Base-by-base conservation (phyloP, 257 asterid genomes). In the Nicotiana obtusifolia region DNA sequence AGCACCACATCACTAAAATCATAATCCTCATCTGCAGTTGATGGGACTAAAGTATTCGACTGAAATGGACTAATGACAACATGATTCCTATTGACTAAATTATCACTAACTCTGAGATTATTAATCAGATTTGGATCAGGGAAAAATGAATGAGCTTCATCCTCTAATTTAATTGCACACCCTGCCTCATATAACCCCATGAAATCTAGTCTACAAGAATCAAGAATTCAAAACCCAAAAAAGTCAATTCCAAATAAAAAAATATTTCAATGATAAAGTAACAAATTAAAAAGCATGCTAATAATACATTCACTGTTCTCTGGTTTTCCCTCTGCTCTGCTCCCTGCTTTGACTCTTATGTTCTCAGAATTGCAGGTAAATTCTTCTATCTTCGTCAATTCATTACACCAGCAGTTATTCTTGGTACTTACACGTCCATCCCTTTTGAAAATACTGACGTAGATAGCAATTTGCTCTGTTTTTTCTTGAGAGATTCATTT, bases 1-100 rank as follows among this genome's bases (percentile, higher is more conserved):
- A 93, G 76, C 3, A 87, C 87, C 7, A 83, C 87, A 83, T 90
- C 93, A 0, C 92, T 88, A 47, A 91, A 86, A 87, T 89, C 96
- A 20, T 88, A 87, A 78, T 89, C 93, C 26, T 88, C 91, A 22
- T 88, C 91, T 14, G 85, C 88, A 26, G 80, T 47, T 20, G 44
- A 78, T 20, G 82, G 82, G 28, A 20, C 71, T 35, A 22, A 61
- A 13, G 37, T 1, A 78, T 78, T 35, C 20, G 19, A 37, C 20
- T 78, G 73, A 66, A 15, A 37, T 37, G 19, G 37, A 16, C 22
- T 31, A 30, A 66, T 19, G 7, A 5, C 77, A 67, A 31, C 14
- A 30, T 67, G 20, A 37, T 24, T 59, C 22, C 15, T 37, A 28
- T 78, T 47, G 54, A 26, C 77, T 5, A 64, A 37, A 62, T 62